Evolutionary conservation across 176 grass and related monocot species (phyloP), one percentile per base, ranked within the genome.

Genomic region (Metroxylon sagu): DNA sequence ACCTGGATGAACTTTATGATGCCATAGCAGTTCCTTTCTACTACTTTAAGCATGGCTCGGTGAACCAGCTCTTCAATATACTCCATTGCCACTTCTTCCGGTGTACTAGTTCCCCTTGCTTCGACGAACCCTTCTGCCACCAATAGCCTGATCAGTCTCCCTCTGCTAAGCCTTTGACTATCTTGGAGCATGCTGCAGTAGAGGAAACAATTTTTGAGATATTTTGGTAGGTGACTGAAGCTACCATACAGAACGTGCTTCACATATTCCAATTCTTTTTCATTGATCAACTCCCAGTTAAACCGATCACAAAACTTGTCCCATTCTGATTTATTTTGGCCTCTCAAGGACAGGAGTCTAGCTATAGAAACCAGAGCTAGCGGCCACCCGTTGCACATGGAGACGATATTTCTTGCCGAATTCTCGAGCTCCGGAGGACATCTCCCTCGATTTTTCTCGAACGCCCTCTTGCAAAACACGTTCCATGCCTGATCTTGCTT

Each of bases 121-220:
- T 85, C 50, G 23, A 80, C 29, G 27, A 85, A 80, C 51, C 82
- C 82, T 70, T 85, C 76, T 27, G 71, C 71, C 26, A 71, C 71
- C 76, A 71, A 85, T 23, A 23, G 21, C 21, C 21, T 23, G 21
- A 23, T 23, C 21, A 23, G 21, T 1, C 21, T 23, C n/a, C n/a
- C 1, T 23, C 1, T 23, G 21, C 21, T 23, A 23, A 23, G 21
- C 21, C 21, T 23, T 23, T 23, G 21, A 23, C 1, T 23, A 23
- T 23, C 1, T 23, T 0, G 83, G 25, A 80, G 77, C 14, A 85
- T 10, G 43, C 83, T 21, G 17, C 53, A 77, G 29, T 77, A 77
- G 29, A 81, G 62, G 39, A 81, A 76, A 23, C 83, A 86, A 21
- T 74, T 74, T 25, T 78, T 86, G 16, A 86, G 30, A 50, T 82